These are phyloP conservation scores for Termitomyces sp. DNA, from an alignment of 768 basidiomycete genomes.

Conservation along the genomic window DNA sequence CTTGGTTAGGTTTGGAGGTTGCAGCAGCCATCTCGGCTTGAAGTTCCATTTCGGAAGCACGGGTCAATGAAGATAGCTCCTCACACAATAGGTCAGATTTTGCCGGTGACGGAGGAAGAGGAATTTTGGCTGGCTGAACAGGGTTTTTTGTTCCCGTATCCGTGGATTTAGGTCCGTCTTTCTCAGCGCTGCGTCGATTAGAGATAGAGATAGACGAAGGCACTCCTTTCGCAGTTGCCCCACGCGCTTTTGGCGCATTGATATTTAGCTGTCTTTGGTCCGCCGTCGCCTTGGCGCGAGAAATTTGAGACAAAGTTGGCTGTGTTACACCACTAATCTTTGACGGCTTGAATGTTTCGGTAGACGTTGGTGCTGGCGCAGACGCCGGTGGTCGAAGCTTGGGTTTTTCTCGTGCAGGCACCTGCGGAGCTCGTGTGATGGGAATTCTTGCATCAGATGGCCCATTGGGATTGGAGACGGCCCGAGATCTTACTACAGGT, in stretches of 20 bases:
- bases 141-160: slow-evolving; percentile 12
- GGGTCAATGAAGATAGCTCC: not conserved
- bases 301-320: slow-evolving; percentile 24
- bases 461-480: not conserved
- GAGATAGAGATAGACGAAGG: not conserved
- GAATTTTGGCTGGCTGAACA: slow-evolving; percentile 26
- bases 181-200: not conserved
- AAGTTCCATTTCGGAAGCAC: not conserved
- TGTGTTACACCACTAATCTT: slow-evolving; percentile 16
- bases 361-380: not conserved
- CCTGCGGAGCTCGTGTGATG: not conserved
- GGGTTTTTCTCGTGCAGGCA: slow-evolving; percentile 1
- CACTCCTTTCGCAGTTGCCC: slow-evolving; percentile 2
- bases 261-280: slow-evolving; percentile 4
- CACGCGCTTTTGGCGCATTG: slow-evolving; percentile 8
- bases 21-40: not conserved
- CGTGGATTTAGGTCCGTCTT: slow-evolving; percentile 1
- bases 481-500: slow-evolving; percentile 3
- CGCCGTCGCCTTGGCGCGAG: slow-evolving; percentile 18
- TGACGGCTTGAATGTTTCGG: slow-evolving; percentile 1
- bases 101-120: slow-evolving; percentile 32
- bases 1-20: not conserved
- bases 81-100: not conserved
- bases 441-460: not conserved
- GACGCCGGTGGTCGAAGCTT: not conserved